These are phyloP conservation scores for Eucalyptus viminalis DNA, from an alignment of 345 rosid species.

Conservation along the genomic window DNA sequence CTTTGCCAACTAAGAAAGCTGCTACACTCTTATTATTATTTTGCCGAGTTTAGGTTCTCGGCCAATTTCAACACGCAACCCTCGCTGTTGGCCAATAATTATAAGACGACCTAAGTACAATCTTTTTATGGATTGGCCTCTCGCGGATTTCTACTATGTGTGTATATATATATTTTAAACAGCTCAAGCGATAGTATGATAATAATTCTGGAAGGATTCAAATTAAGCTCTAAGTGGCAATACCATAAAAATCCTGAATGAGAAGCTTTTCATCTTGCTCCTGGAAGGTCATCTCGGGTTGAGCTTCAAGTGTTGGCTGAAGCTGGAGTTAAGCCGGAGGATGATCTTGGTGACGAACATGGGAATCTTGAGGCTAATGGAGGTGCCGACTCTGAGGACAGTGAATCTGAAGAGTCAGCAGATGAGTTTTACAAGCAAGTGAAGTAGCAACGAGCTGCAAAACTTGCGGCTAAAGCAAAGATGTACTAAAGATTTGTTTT, in stretches of 20 bases:
- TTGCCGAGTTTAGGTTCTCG: too few species aligned
- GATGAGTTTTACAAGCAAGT: slow-evolving; percentile 64
- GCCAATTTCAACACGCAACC: too few species aligned
- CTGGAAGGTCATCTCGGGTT: slow-evolving; percentile 53
- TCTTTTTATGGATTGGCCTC: not conserved
- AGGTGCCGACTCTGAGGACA: slow-evolving; percentile 16
- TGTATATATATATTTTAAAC: not conserved
- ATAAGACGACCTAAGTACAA: too few species aligned
- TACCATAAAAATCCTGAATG: not conserved
- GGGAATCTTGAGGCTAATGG: slow-evolving; percentile 9
- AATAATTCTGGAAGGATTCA: not conserved
- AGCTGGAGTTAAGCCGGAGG: slow-evolving; percentile 4
- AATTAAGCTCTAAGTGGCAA: not conserved
- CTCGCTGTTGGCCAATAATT: too few species aligned
- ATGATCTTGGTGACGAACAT: slow-evolving; percentile 29
- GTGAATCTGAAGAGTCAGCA: slow-evolving; percentile 21
- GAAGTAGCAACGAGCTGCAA: slow-evolving; percentile 36
- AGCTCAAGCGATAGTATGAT: not conserved
- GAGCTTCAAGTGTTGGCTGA: slow-evolving; percentile 75
- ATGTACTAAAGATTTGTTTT: slow-evolving; percentile 41
- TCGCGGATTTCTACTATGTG: not conserved
- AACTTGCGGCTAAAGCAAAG: slow-evolving; percentile 62
- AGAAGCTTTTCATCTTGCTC: not conserved
- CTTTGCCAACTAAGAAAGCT: too few species aligned
- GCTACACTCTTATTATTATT: too few species aligned